Conservation (phyloP, 306 rosid genomes). For the Gastrolobium villosum region DNA sequence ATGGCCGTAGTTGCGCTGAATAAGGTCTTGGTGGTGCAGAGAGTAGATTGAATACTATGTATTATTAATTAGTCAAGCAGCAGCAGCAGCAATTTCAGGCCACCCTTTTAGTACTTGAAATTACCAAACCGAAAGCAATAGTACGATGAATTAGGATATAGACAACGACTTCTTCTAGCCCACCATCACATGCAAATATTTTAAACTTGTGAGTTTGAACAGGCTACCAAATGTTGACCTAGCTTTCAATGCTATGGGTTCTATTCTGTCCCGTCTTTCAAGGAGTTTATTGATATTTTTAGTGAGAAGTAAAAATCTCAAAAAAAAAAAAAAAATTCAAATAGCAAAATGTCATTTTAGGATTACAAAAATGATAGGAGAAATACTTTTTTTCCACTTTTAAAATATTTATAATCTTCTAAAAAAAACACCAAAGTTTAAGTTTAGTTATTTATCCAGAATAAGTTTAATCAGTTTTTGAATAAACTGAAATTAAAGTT, state of each 20-base stretch:
- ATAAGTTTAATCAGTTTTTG: no score
- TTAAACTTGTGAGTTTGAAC: background rate
- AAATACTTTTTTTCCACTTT: background rate
- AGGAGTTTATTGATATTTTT: background rate
- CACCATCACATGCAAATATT: no score
- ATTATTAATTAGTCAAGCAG: background rate
- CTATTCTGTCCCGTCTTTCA: background rate
- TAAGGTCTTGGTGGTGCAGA: background rate
- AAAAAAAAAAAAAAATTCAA: no score
- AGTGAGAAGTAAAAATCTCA: no score
- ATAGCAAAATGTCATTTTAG: no score
- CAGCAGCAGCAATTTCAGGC: background rate
- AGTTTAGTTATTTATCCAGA: no score
- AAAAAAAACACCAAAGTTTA: background rate
- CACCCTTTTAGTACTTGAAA: background rate
- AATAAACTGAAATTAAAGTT: no score
- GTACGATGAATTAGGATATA: constrained; percentile 1
- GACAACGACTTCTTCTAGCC: background rate
- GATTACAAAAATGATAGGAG: no score
- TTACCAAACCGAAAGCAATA: background rate
- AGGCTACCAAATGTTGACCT: constrained; percentile 2
- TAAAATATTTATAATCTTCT: background rate
- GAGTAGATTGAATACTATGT: background rate
- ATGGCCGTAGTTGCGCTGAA: background rate
- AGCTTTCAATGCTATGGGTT: background rate